Evolutionary conservation across 345 rosid genomes (phyloP), one percentile per base, ranked within the genome.

Genomic region (Rubroshorea leprosula): DNA sequence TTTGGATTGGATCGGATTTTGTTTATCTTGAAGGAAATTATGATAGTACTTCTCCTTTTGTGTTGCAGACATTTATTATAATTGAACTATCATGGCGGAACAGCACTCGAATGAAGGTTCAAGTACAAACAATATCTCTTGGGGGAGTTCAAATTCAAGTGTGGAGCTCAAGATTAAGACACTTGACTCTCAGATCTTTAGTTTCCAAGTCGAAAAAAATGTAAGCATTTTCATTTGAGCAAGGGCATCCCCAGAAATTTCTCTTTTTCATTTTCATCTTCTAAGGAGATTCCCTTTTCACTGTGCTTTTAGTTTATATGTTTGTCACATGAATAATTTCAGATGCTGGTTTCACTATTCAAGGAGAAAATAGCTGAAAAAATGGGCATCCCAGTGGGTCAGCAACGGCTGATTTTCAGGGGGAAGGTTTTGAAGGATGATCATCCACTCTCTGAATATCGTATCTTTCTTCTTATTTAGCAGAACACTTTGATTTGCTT

Each of bases 371-470:
- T 93, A 72, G 91, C 97, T 15, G 29, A 52, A 58, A 74, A 70
- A 61, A 62, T 77, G 44, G 92, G 90, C n/a, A 83, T 93, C 46
- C 86, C 99, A 5, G 95, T 81, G 24, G 83, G 80, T 63, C 97
- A 87, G 72, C 99, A 89, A 56, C 71, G 99, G 52, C 78, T 93
- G 70, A 93, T 93, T 77, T 93, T 89, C 61, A 73, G 94, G 50
- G 97, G 97, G 70, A 81, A 81, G 70, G 97, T 93, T 54, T 77
- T 89, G 68, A 93, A 87, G 74, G 96, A 89, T 78, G 90, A 89
- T 38, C 86, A 85, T 60, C 80, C 68, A 54, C 97, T 93, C 66
- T 87, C 97, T 25, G 95, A 85, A 62, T 89, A 89, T 65, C 90
- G 96, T 93, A 93, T 89, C 97, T 90, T 67, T 22, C 61, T 11